Evolutionary conservation across 768 basidiomycete genomes (phyloP).

Genomic region (Pleurotus tuber-regium): DNA sequence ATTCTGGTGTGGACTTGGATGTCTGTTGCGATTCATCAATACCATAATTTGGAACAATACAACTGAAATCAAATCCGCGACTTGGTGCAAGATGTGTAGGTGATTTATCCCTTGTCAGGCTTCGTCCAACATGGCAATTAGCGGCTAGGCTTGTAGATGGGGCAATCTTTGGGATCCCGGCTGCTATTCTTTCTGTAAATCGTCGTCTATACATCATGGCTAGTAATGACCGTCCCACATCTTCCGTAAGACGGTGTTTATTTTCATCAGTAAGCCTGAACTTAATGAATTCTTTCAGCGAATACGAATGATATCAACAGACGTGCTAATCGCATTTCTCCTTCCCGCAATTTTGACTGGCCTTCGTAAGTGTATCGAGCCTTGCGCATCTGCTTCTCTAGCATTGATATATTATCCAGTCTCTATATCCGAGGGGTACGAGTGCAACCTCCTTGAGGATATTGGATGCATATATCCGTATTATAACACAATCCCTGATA

Average conservation of each 20-base stretch:
- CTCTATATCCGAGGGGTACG: slow-evolving; percentile 11
- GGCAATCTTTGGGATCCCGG: slow-evolving; percentile 3
- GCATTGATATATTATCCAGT: not conserved
- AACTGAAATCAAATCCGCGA: not conserved
- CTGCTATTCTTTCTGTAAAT: slow-evolving; percentile 8
- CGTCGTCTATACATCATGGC: slow-evolving; percentile 12
- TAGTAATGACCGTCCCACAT: not conserved
- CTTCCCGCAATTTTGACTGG: not conserved
- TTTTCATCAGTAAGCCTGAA: not conserved
- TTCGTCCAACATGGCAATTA: too few species aligned
- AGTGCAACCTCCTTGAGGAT: slow-evolving; percentile 11
- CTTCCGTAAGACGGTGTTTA: not conserved
- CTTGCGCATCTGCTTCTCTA: not conserved
- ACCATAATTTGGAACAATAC: slow-evolving; percentile 33
- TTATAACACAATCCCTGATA: slow-evolving; percentile 28
- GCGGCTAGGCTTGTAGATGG: slow-evolving; percentile 1
- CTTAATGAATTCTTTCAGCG: not conserved
- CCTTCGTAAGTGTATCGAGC: not conserved
- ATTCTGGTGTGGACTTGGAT: slow-evolving; percentile 40
- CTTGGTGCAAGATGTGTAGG: slow-evolving; percentile 8
- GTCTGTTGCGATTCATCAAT: slow-evolving; percentile 44
- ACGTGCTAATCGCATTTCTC: slow-evolving; percentile 9
- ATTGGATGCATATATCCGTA: slow-evolving; percentile 18
- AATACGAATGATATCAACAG: not conserved
- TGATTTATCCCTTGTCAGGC: too few species aligned